Percentiles rank a stretch among this genome's conserved stretches.
These are phyloP conservation scores for Fusarium anthophilum DNA, from an alignment of 2,329 filamentous ascomycete genomes.

Conservation along the genomic window DNA sequence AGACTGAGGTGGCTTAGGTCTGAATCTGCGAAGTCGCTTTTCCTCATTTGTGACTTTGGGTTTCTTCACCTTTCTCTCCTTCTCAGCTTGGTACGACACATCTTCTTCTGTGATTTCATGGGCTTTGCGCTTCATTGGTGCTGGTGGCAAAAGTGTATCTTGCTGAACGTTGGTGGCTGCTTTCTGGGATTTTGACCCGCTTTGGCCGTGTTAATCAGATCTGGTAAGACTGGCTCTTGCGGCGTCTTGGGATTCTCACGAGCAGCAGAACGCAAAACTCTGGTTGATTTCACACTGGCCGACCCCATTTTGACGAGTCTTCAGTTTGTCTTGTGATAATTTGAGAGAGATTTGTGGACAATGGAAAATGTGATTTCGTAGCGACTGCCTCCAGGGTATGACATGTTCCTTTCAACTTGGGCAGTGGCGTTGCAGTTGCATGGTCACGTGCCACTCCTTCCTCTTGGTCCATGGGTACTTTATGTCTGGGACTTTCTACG, in stretches of 20 bases:
- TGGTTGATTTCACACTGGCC: background rate
- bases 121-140: constrained; percentile 33
- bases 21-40: constrained; percentile 50
- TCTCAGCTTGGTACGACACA: background rate
- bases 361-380: background rate
- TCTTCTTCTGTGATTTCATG: background rate
- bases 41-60: constrained; percentile 36
- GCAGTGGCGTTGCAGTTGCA: background rate
- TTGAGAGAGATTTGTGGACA: background rate
- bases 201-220: background rate
- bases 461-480: background rate
- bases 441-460: constrained; percentile 19
- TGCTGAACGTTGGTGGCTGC: constrained; percentile 10
- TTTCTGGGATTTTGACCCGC: constrained; percentile 6
- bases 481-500: background rate
- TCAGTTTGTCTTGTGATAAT: background rate
- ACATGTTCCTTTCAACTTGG: background rate
- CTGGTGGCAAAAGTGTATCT: background rate
- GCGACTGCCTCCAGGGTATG: constrained; percentile 21
- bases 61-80: constrained; percentile 27
- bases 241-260: background rate
- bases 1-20: constrained; percentile 45
- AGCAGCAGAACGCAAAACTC: background rate
- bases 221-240: background rate
- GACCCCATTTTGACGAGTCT: constrained; percentile 7